phyloP scores from a whole-genome alignment of 192 early-diverging fungal genomes.

The Backusella tarrabulga region DNA sequence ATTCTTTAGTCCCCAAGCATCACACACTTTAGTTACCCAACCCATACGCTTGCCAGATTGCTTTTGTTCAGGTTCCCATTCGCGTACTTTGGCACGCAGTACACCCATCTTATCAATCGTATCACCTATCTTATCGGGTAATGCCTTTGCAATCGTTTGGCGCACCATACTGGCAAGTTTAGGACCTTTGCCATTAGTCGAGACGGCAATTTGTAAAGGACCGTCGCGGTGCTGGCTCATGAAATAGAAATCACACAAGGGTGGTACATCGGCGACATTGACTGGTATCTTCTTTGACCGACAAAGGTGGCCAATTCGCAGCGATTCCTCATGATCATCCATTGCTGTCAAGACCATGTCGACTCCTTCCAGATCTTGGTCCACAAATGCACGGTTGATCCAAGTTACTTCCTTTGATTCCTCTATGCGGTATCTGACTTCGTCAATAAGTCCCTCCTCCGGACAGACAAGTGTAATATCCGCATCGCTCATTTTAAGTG shows the following conservation, averaged over 20 bases:
- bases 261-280: constrained; percentile 90
- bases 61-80: constrained; percentile 60
- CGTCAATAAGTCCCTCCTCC: constrained; percentile 55
- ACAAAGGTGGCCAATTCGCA: constrained; percentile 65
- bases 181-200: constrained; percentile 86
- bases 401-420: constrained; percentile 51
- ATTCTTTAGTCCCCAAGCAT: constrained; percentile 78
- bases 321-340: constrained; percentile 68
- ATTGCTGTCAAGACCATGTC: constrained; percentile 75
- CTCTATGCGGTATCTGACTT: constrained; percentile 61
- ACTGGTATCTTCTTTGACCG: constrained; percentile 74
- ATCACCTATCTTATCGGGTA: constrained; percentile 60
- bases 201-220: constrained; percentile 87
- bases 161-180: constrained; percentile 84
- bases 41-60: constrained; percentile 74
- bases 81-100: constrained; percentile 61
- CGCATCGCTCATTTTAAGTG: constrained; percentile 79
- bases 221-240: constrained; percentile 82
- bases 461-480: constrained; percentile 77
- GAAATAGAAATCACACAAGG: constrained; percentile 92
- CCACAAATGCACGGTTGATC: constrained; percentile 52
- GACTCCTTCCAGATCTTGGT: constrained; percentile 48
- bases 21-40: constrained; percentile 83
- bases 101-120: constrained; percentile 72
- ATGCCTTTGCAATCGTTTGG: constrained; percentile 56